phyloP scores from a whole-genome alignment of 768 basidiomycete species.

The Mycena belliarum region DNA sequence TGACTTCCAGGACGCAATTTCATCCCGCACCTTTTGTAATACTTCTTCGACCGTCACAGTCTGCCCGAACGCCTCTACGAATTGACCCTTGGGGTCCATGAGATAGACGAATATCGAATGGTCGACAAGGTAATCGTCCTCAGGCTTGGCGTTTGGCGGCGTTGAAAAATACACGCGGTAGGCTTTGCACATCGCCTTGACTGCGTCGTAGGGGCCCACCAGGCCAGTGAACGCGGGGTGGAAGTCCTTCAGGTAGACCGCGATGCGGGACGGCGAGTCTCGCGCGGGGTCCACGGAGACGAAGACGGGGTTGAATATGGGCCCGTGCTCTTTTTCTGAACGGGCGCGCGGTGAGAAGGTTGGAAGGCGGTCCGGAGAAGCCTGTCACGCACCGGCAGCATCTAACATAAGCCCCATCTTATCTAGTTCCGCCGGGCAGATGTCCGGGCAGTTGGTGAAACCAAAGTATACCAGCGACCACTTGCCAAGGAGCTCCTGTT shows the following conservation, averaged over 20 bases:
- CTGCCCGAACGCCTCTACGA: conserved; percentile 97
- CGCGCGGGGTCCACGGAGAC: conserved; percentile 96
- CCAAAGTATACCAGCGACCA: conserved; percentile 96
- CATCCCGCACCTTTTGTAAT: conserved; percentile 57
- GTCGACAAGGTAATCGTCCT: conserved; percentile 96
- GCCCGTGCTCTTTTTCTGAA: conserved; percentile 68
- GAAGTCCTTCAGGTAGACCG: conserved; percentile 78
- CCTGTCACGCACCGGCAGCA: conserved; percentile 56
- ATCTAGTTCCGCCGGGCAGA: conserved; percentile 97
- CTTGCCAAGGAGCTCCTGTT: conserved; percentile 82
- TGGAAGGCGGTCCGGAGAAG: not conserved
- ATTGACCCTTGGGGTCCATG: conserved; percentile 93
- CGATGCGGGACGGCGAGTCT: conserved; percentile 65
- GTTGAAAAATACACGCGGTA: conserved; percentile 99
- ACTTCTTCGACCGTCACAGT: conserved; percentile 70
- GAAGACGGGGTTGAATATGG: conserved; percentile 86
- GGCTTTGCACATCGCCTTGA: conserved; percentile 88
- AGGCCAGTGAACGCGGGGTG: conserved; percentile 89
- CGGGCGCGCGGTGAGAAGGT: not conserved
- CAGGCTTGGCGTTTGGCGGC: conserved; percentile 80
- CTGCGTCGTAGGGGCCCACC: conserved; percentile 77
- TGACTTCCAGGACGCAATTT: conserved; percentile 42
- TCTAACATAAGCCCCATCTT: conserved; percentile 84
- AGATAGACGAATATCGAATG: conserved; percentile 97
- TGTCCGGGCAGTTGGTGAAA: conserved; percentile 99